phyloP scores from a whole-genome alignment of 371 early-diverging fungal genomes.

The Thermomucor indicae-seudaticae region DNA sequence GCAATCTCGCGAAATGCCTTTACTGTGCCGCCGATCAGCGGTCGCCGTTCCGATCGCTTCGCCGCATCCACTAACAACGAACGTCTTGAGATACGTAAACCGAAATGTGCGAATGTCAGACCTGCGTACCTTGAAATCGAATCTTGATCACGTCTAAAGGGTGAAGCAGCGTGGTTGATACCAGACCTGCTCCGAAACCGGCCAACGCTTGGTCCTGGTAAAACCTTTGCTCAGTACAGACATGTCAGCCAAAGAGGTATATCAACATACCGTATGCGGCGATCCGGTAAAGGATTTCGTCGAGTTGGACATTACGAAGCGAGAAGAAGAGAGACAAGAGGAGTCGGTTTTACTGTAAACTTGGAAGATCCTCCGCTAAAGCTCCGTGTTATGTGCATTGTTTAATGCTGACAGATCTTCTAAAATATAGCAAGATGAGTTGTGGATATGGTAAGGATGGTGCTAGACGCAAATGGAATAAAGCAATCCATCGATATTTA shows the following conservation, averaged over 20 bases:
- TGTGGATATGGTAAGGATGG: too few species aligned
- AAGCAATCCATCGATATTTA: too few species aligned
- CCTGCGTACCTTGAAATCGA: slow-evolving; percentile 73
- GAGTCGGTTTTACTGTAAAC: too few species aligned
- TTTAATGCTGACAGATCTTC: too few species aligned
- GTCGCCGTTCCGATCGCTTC: slow-evolving; percentile 31
- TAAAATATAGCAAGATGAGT: too few species aligned
- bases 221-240: not conserved
- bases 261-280: not conserved
- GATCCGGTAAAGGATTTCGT: not conserved
- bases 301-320: not conserved
- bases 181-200: slow-evolving; percentile 83
- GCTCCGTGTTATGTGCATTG: too few species aligned
- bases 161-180: slow-evolving; percentile 80
- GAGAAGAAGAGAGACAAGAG: too few species aligned
- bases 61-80: slow-evolving; percentile 45
- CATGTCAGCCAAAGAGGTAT: not conserved
- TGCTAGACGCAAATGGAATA: too few species aligned
- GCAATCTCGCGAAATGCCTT: slow-evolving; percentile 58
- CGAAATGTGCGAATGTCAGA: not conserved
- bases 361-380: too few species aligned
- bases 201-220: slow-evolving; percentile 83
- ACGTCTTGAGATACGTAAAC: not conserved
- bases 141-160: slow-evolving; percentile 93
- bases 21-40: slow-evolving; percentile 66